Evolutionary conservation across 495 filamentous ascomycete species (phyloP), one percentile per base, ranked within the genome.

Genomic region (Penicillium diatomitis): DNA sequence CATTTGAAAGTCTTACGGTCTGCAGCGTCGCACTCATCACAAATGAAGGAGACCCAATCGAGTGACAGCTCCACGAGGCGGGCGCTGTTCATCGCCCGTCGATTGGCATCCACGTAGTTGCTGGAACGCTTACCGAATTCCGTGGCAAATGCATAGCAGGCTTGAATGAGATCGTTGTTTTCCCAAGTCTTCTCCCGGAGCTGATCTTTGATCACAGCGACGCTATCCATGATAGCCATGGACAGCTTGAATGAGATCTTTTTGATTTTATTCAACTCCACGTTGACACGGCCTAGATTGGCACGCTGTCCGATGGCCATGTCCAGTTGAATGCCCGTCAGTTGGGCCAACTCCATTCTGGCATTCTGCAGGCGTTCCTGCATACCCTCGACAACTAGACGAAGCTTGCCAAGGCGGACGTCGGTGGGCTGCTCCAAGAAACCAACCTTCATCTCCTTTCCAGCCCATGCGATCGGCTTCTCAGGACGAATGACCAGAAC

Each of bases 171-270:
- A 55, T 98, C 92, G 51, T 95, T 90, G 60, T 91, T 96, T 48
- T 94, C 87, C 40, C 95, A 75, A 2, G 82, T 86, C 49, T 78
- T 76, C 12, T 88, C 88, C 38, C 50, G 64, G 4, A 74, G 53
- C 66, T 97, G 91, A 49, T 83, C 78, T 45, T 90, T 77, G 51
- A 97, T 91, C 44, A 86, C 85, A 55, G 91, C 88, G 47, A 98
- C 92, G 58, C 90, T 96, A 60, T 97, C 91, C 94, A 98, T 97
- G 64, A 97, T 97, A 8, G 90, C 86, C 69, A 96, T 96, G n/a
- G 89, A 96, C 33, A 98, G 73, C 65, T 92, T 94, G 74, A 94
- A 97, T 30, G 89, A 87, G 0, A 89, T 91, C 64, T 88, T 92
- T 63, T 95, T 94, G 56, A 97, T 98, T 62, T 91, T 89, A 60